Conservation (phyloP, 1,284 basidiomycete genomes). For the Mycena citricolor region DNA sequence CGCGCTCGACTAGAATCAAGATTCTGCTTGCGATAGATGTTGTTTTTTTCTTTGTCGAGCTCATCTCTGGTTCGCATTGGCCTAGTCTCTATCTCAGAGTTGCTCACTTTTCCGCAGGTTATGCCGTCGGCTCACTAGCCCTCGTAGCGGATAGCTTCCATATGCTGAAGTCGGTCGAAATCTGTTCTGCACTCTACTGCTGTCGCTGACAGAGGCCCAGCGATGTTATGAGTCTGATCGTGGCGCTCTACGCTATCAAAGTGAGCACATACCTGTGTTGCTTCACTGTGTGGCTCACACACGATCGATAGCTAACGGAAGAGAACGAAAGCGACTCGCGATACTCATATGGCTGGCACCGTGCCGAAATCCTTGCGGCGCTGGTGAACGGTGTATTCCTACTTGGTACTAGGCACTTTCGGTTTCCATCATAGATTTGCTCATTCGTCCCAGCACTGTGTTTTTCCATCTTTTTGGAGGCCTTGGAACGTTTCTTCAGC, state of each 20-base stretch:
- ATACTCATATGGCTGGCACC: conserved; percentile 96
- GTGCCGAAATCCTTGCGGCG: conserved; percentile 97
- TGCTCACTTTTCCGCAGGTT: conserved; percentile 52
- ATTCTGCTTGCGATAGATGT: conserved; percentile 84
- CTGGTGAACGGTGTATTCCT: conserved; percentile 97
- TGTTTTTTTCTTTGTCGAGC: conserved; percentile 91
- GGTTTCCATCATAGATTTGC: background rate
- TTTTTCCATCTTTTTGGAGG: conserved; percentile 94
- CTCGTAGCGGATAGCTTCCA: conserved; percentile 98
- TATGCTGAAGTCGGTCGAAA: conserved; percentile 96
- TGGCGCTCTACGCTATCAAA: conserved; percentile 97
- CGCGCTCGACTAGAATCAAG: conserved; percentile 76
- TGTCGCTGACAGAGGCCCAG: conserved; percentile 41
- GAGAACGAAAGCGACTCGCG: conserved; percentile 52
- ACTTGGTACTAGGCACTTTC: conserved; percentile 24
- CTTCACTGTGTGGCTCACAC: conserved; percentile 11
- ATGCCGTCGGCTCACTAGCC: conserved; percentile 92
- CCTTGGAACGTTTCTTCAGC: conserved; percentile 86
- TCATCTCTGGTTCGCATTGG: conserved; percentile 66
- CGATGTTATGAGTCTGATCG: conserved; percentile 92
- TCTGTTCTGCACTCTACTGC: conserved; percentile 23
- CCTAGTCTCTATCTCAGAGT: background rate
- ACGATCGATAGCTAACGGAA: conserved; percentile 49
- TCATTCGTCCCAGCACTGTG: conserved; percentile 69
- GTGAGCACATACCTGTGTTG: conserved; percentile 42